Evolutionary conservation across 345 rosid species (phyloP).

Genomic region (Erodium maritimum): DNA sequence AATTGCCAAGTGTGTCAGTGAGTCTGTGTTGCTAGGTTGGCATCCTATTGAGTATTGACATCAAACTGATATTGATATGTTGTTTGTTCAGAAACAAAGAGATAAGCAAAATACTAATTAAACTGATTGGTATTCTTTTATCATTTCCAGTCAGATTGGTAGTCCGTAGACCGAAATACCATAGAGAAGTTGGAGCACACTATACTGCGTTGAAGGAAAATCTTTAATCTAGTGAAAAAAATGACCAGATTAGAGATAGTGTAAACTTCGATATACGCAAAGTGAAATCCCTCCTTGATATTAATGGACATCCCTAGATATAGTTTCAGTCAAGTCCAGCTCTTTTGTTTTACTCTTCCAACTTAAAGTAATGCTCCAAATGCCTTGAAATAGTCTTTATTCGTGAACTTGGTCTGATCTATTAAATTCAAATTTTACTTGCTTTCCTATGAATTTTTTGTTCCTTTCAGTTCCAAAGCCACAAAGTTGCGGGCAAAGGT

Average conservation of each 20-base stretch:
- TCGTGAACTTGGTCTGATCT: neutral
- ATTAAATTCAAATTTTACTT: too few relatives aligned
- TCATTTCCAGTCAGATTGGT: neutral
- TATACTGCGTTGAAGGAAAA: neutral
- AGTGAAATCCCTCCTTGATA: too few relatives aligned
- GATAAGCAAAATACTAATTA: neutral
- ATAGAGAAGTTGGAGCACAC: neutral
- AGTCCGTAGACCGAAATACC: neutral
- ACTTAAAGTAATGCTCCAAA: neutral
- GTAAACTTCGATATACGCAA: neutral
- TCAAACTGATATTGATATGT: too few relatives aligned
- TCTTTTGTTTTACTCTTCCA: too few relatives aligned
- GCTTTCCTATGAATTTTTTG: neutral
- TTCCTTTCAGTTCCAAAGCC: slow-evolving; percentile 52
- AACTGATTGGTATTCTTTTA: neutral
- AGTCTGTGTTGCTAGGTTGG: neutral
- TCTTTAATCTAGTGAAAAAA: neutral
- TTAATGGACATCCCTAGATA: too few relatives aligned
- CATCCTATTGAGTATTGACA: neutral
- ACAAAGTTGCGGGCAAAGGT: slow-evolving; percentile 67
- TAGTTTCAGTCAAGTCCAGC: too few relatives aligned
- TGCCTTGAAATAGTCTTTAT: neutral
- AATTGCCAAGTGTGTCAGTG: neutral
- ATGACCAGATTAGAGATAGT: neutral
- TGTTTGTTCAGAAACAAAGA: too few relatives aligned